Conservation (phyloP, 371 early-diverging fungal species). For the Mortierella sp. region DNA sequence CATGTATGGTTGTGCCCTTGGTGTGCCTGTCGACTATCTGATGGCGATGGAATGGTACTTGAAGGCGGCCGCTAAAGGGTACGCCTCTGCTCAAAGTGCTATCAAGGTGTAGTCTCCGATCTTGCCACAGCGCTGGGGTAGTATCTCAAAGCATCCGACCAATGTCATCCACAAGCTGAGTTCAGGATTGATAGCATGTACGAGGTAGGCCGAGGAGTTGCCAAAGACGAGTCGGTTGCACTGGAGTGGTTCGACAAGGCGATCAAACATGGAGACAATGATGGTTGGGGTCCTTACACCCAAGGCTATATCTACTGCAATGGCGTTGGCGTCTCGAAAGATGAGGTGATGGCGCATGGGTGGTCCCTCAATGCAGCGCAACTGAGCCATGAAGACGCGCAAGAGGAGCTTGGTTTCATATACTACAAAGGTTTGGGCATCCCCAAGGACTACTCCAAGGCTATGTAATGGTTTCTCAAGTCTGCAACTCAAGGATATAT, state of each 20-base stretch:
- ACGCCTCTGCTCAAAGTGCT: not conserved
- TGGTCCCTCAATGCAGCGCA: too few relatives aligned
- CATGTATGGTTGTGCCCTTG: not conserved
- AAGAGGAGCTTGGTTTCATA: not conserved
- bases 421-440: not conserved
- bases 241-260: not conserved
- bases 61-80: constrained; percentile 63
- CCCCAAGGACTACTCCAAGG: not conserved
- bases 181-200: constrained; percentile 62
- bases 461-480: not conserved
- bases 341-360: too few relatives aligned
- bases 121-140: not conserved
- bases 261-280: not conserved
- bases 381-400: too few relatives aligned
- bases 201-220: constrained; percentile 60
- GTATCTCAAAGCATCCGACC: constrained; percentile 1
- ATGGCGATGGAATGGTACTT: constrained; percentile 1
- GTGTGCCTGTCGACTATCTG: not conserved
- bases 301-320: too few relatives aligned
- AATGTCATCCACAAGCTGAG: constrained; percentile 61
- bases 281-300: not conserved
- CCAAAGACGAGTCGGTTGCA: constrained; percentile 20
- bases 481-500: not conserved
- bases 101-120: not conserved
- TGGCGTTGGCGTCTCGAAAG: too few relatives aligned